Conservation (phyloP, 495 filamentous ascomycete species). For the Chaetomidium leptoderma region DNA sequence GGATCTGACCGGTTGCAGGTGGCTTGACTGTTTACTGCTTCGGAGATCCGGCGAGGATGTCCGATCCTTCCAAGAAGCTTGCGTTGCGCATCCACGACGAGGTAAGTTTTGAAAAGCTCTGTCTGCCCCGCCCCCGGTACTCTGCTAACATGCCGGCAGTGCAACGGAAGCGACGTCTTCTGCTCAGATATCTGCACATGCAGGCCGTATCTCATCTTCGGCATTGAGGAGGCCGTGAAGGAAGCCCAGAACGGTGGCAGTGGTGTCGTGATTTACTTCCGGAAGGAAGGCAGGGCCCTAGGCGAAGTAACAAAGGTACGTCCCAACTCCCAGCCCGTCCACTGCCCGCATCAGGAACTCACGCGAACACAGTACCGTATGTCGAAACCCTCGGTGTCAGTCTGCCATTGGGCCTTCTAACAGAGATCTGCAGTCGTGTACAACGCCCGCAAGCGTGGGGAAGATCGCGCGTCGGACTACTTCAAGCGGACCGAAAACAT, state of each 20-base stretch:
- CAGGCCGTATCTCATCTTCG: conserved; percentile 93
- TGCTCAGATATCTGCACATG: conserved; percentile 98
- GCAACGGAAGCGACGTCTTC: conserved; percentile 97
- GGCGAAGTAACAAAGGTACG: conserved; percentile 92
- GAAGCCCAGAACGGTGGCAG: conserved; percentile 92
- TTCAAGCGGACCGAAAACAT: conserved; percentile 97
- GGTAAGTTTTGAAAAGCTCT: conserved; percentile 29
- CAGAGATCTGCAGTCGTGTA: conserved; percentile 63
- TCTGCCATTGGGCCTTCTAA: conserved; percentile 32
- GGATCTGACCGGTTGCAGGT: conserved; percentile 48
- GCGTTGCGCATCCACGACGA: conserved; percentile 94
- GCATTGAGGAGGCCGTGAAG: conserved; percentile 93
- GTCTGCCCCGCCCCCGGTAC: conserved; percentile 12
- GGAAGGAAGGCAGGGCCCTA: conserved; percentile 90
- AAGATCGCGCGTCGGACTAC: conserved; percentile 91
- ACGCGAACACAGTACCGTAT: conserved; percentile 44
- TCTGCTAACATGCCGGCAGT: conserved; percentile 38
- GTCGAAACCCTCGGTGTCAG: conserved; percentile 20
- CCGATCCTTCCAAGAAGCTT: conserved; percentile 76
- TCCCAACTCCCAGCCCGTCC: neutral
- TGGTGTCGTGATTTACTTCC: conserved; percentile 98
- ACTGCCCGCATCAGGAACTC: conserved; percentile 15
- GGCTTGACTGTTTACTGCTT: conserved; percentile 97
- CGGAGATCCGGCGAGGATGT: conserved; percentile 88
- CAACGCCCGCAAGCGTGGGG: conserved; percentile 84